Evolutionary conservation across 192 early-diverging fungal species (phyloP).

Genomic region (Backusella liffmaniae): DNA sequence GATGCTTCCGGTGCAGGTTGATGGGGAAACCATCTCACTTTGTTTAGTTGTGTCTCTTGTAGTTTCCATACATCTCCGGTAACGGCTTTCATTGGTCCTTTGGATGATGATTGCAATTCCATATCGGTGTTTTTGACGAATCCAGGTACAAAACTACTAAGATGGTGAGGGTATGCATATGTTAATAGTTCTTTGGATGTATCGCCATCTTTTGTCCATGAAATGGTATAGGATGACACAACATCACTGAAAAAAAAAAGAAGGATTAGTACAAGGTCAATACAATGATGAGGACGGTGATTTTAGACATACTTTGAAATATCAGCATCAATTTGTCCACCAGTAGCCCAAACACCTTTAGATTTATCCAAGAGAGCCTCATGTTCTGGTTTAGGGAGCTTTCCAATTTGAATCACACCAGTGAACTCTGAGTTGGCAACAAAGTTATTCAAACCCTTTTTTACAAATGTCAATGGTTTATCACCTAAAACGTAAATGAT

Average conservation of each 20-base stretch:
- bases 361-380: slow-evolving; percentile 23
- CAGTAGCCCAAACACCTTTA: slow-evolving; percentile 23
- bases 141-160: not conserved
- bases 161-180: slow-evolving; percentile 38
- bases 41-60: slow-evolving; percentile 12
- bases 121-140: slow-evolving; percentile 15
- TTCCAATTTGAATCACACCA: slow-evolving; percentile 32
- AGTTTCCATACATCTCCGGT: slow-evolving; percentile 31
- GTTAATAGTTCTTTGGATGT: slow-evolving; percentile 8
- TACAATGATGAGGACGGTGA: not conserved
- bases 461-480: slow-evolving; percentile 5
- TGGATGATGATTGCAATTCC: slow-evolving; percentile 24
- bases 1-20: slow-evolving; percentile 14
- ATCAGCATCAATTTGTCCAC: slow-evolving; percentile 14
- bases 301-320: slow-evolving; percentile 11
- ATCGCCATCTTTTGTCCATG: slow-evolving; percentile 26
- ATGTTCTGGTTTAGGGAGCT: slow-evolving; percentile 14
- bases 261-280: not conserved
- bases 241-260: not conserved
- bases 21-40: slow-evolving; percentile 26
- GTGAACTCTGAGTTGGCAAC: slow-evolving; percentile 15
- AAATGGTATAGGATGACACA: slow-evolving; percentile 20
- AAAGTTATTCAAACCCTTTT: slow-evolving; percentile 9
- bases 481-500: slow-evolving; percentile 32
- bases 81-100: slow-evolving; percentile 34